These are phyloP conservation scores for Dichotomopilus funicola DNA, from an alignment of 2,329 filamentous ascomycete species.

Conservation along the genomic window DNA sequence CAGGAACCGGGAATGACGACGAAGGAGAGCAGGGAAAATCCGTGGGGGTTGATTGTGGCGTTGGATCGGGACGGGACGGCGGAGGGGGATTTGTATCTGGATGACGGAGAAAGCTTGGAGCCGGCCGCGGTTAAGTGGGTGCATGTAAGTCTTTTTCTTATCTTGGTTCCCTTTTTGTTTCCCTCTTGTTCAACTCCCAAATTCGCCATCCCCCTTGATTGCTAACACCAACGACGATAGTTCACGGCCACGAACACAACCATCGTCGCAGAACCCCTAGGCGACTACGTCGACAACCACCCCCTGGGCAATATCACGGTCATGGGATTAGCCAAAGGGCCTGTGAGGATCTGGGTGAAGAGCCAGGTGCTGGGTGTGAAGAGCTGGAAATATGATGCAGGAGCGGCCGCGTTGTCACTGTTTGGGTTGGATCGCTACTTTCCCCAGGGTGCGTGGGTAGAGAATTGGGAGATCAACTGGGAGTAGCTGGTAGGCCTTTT, in stretches of 20 bases:
- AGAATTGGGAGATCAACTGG: slow-evolving; percentile 40
- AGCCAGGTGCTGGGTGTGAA: slow-evolving; percentile 35
- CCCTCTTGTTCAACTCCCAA: slow-evolving; percentile 1
- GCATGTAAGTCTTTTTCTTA: slow-evolving; percentile 29
- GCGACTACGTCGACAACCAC: slow-evolving; percentile 50
- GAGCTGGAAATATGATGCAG: slow-evolving; percentile 43
- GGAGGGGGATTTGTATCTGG: slow-evolving; percentile 59
- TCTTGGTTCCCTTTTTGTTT: neutral
- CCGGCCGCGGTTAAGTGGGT: slow-evolving; percentile 52
- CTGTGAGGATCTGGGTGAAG: slow-evolving; percentile 46
- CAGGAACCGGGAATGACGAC: slow-evolving; percentile 66
- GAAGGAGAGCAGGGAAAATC: slow-evolving; percentile 51
- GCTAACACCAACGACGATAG: slow-evolving; percentile 32
- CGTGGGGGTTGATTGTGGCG: slow-evolving; percentile 62
- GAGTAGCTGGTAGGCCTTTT: neutral
- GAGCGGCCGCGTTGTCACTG: slow-evolving; percentile 43
- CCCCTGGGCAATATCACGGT: slow-evolving; percentile 57
- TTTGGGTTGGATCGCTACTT: slow-evolving; percentile 44
- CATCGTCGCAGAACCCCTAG: slow-evolving; percentile 43
- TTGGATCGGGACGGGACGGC: slow-evolving; percentile 50
- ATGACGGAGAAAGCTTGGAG: slow-evolving; percentile 64
- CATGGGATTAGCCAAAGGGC: slow-evolving; percentile 43
- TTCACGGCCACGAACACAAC: slow-evolving; percentile 30
- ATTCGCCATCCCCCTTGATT: too few relatives aligned
- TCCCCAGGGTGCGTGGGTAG: slow-evolving; percentile 48